Base-by-base conservation (phyloP, 2,329 filamentous ascomycete species). In the Trichophyton equinum region DNA sequence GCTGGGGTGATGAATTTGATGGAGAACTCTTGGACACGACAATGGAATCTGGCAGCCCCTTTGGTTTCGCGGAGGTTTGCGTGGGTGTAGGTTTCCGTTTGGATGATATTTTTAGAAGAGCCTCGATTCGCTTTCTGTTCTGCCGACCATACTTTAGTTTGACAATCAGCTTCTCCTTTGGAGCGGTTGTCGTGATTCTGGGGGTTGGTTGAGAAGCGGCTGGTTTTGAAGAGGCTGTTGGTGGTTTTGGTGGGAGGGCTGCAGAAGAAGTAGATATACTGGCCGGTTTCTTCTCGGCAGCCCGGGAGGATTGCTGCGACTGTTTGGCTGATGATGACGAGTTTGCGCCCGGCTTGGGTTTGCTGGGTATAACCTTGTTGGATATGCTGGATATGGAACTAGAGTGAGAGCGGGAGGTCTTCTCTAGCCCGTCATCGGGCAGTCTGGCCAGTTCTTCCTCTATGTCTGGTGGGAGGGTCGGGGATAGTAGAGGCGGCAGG, bases 401-500 rank as follows among this genome's bases (percentile, higher is more conserved):
- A 20, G 63, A 59, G 38, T 68, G 65, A 11, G 62, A 61, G 7
- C 62, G 62, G 6, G 51, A 47, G 11, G 25, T 42, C 46, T 18
- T 51, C 4, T 40, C 36, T 30, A 64, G 57, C 20, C 72, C 69
- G 38, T 70, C 71, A 46, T 75, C 74, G 18, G 60, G 25, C 20
- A 76, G 72, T 61, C 76, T 69, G 6, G 73, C 75, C 27, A 84
- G 69, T 60, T 82, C 78, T 61, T 77, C 79, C 65, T 81, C 78
- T 51, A 85, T 77, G 59, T 78, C 79, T 1, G 79, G 74, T 5
- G 82, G 82, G 3, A 85, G 73, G 13, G 80, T 82, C 2, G 82
- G 81, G 3, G 82, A 84, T n/a, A 84, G 71, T 40, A 83, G 74
- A 8, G 76, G 74, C 9, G 82, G 82, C 18, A 83, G 69, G 60